Percentiles rank a stretch among this genome's conserved stretches.
These are phyloP conservation scores for Penicillium frequentans DNA, from an alignment of 2,329 filamentous ascomycete genomes.

Conservation along the genomic window DNA sequence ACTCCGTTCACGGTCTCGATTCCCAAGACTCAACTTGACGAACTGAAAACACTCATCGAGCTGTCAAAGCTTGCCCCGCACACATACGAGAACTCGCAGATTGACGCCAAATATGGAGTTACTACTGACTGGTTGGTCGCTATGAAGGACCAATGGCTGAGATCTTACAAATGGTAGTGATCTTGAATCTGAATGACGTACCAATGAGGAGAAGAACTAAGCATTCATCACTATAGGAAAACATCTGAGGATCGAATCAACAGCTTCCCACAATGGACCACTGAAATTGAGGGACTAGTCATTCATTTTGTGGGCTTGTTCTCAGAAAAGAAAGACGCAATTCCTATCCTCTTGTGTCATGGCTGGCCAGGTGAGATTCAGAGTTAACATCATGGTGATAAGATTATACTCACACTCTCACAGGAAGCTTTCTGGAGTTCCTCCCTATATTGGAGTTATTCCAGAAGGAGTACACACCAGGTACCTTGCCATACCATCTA, in stretches of 20 bases:
- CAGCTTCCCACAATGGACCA: constrained; percentile 52
- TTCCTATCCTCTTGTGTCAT: constrained; percentile 49
- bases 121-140: constrained; percentile 48
- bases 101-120: constrained; percentile 47
- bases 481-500: constrained; percentile 30
- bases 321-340: constrained; percentile 46
- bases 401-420: neutral
- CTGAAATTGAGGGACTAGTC: constrained; percentile 41
- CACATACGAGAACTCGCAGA: constrained; percentile 51
- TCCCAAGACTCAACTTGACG: constrained; percentile 45
- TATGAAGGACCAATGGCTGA: constrained; percentile 47
- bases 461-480: constrained; percentile 24
- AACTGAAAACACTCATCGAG: constrained; percentile 49
- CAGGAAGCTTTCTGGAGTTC: constrained; percentile 36
- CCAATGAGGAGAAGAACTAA: constrained; percentile 19
- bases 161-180: constrained; percentile 49
- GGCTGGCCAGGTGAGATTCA: constrained; percentile 32
- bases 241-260: constrained; percentile 48
- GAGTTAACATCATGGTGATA: neutral
- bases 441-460: constrained; percentile 31
- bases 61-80: constrained; percentile 51
- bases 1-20: constrained; percentile 47
- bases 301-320: constrained; percentile 54
- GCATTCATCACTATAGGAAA: constrained; percentile 22
- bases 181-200: constrained; percentile 18